Base-by-base conservation (phyloP, 192 early-diverging fungal species). In the Podila clonocystis region DNA sequence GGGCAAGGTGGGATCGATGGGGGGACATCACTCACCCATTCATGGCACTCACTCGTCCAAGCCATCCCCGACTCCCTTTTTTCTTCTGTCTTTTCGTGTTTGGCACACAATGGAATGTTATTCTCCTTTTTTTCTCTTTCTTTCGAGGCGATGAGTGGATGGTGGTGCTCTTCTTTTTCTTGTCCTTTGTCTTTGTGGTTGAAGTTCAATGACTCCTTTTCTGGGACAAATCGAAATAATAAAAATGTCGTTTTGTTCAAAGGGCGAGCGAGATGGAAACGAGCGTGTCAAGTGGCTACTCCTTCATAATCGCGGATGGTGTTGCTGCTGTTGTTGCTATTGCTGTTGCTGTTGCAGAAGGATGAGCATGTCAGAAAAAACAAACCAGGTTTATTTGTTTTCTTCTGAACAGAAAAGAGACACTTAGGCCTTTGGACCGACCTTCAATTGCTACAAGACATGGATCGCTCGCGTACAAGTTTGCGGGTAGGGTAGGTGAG, bases 221-320 rank as follows among this genome's bases (percentile, higher is more conserved):
- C 59, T 24, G 62, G 73, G 73, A 67, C 72, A 52, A 62, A 75
- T 75, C 36, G 73, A 68, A 68, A 75, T 63, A 59, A 41, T 20
- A 17, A 49, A 65, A 22, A 45, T 45, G 13, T 45, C 41, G 41
- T 45, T 45, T 17, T 45, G 41, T 45, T 45, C 41, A 11, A 7
- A 41, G 38, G 38, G 38, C 9, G 38, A 41, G 41, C 3, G 41
- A 15, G 15, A 17, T 8, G 15, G 15, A 4, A 45, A 45, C 41
- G 15, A 45, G 41, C 15, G 41, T 12, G 38, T 12, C 38, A 41
- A 45, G 41, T 45, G 41, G 41, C 34, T 36, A 36, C 41, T 45
- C 4, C 41, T 3, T 45, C 8, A 17, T 45, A 15, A 17, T 45
- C 15, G 41, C 41, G 2, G 41, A 45, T 45, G 41, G 17, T 15